Evolutionary conservation across 192 early-diverging fungal genomes (phyloP), one percentile per base, ranked within the genome.

Genomic region (Backusella circina): DNA sequence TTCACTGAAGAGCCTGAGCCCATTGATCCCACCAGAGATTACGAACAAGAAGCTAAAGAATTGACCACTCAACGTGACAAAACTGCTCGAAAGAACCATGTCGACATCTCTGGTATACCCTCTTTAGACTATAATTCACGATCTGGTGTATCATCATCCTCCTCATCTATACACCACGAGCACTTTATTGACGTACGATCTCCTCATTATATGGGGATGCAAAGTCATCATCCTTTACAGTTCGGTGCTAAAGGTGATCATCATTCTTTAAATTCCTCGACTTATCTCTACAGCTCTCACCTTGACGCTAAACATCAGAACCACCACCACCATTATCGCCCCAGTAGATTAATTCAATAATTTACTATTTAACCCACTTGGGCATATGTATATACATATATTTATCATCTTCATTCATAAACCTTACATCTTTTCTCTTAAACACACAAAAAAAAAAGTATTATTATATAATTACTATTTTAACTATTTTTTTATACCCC

Each of bases 1-100:
- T 36, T 81, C 1, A 65, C 72, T 0, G 79, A 81, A 37, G 79
- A 81, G 32, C 79, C 79, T 0, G 79, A 81, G 13, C 79, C 70
- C 12, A 77, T 81, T 70, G 79, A 81, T 73, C 79, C 79, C 9
- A 77, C 54, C 2, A 69, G 67, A 44, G 71, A 78, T 37, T 78
- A 78, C 18, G 76, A 72, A 33, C 50, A 50, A 54, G 76, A 78
- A 57, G 73, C 64, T 18, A 65, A 41, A 65, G 65, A 41, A 16
- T 32, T 74, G 15, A 31, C 35, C 7, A 65, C 21, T 8, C 61
- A 37, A 5, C 57, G 73, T 41, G 30, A 66, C 61, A 61, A 65
- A 7, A 74, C 39, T 1, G 41, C 13, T 28, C 69, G 69, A 6
- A 35, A 70, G 21, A 70, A 70, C 3, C 69, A 70, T 70, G 69